A percentile compares a stretch with the other conserved stretches of the same genome.
phyloP scores from a whole-genome alignment of 306 rosid species.

The Vachellia collinsii region DNA sequence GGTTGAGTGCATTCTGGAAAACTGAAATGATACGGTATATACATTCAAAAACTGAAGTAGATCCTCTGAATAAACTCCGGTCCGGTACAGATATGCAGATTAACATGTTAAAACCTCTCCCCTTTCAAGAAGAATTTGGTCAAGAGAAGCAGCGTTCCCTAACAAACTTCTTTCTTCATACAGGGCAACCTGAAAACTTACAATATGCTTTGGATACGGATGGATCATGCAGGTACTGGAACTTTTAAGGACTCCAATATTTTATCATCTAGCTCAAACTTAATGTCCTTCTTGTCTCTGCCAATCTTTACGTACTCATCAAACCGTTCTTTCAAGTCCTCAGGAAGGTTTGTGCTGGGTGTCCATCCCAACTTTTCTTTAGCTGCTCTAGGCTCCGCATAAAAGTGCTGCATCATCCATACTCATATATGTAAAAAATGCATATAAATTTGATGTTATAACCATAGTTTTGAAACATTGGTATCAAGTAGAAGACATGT shows the following conservation, averaged over 20 bases:
- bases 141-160: slow-evolving; percentile 14
- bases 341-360: slow-evolving; percentile 67
- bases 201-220: slow-evolving; percentile 17
- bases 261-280: slow-evolving; percentile 86
- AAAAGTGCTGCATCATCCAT: slow-evolving; percentile 76
- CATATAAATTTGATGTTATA: neutral
- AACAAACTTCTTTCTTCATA: slow-evolving; percentile 8
- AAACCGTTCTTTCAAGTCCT: slow-evolving; percentile 79
- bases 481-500: slow-evolving; percentile 14
- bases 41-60: neutral
- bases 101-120: neutral
- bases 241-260: slow-evolving; percentile 77
- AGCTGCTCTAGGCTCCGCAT: slow-evolving; percentile 96
- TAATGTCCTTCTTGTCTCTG: slow-evolving; percentile 73
- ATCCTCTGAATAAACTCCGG: neutral
- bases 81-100: neutral
- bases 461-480: neutral
- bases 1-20: neutral
- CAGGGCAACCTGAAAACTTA: slow-evolving; percentile 12
- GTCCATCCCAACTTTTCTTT: slow-evolving; percentile 78
- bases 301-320: slow-evolving; percentile 88
- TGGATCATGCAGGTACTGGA: slow-evolving; percentile 67
- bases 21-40: neutral
- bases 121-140: slow-evolving; percentile 8
- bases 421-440: neutral